These are phyloP conservation scores for Solanum paucissectum DNA, from an alignment of 257 asterid species.

Conservation along the genomic window DNA sequence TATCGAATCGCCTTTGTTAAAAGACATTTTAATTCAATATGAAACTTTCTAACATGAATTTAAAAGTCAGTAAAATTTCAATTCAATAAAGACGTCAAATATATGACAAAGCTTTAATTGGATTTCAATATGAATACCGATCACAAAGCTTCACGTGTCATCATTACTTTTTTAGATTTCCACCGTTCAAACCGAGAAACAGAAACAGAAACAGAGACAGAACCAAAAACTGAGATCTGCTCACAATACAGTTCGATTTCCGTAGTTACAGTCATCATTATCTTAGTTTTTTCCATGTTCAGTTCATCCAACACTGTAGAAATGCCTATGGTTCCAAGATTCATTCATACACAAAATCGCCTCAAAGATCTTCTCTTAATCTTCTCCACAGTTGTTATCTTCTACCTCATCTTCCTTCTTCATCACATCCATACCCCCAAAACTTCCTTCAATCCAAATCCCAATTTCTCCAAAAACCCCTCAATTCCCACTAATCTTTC, in stretches of 20 bases:
- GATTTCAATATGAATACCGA: accelerated
- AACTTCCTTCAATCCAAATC: constrained; percentile 10
- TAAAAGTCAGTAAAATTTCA: no score
- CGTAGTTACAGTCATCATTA: neutral
- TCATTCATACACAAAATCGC: constrained; percentile 25
- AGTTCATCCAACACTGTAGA: neutral
- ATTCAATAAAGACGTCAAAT: no score
- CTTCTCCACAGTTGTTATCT: constrained; percentile 35
- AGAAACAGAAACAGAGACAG: neutral
- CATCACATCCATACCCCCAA: constrained; percentile 19
- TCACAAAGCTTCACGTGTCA: neutral
- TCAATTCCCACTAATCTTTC: constrained; percentile 17
- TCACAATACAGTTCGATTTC: neutral
- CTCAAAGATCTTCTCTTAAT: constrained; percentile 39
- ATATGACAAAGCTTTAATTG: no score
- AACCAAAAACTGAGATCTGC: neutral
- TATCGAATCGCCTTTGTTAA: no score
- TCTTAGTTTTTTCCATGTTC: neutral
- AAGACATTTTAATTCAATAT: no score
- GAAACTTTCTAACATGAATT: no score
- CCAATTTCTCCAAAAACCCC: constrained; percentile 9
- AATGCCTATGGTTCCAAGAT: constrained; percentile 20
- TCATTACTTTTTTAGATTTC: neutral
- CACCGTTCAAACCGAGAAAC: neutral
- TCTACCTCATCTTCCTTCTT: constrained; percentile 33